Base-by-base conservation (phyloP, 768 basidiomycete genomes). In the Suillus ampliporus region DNA sequence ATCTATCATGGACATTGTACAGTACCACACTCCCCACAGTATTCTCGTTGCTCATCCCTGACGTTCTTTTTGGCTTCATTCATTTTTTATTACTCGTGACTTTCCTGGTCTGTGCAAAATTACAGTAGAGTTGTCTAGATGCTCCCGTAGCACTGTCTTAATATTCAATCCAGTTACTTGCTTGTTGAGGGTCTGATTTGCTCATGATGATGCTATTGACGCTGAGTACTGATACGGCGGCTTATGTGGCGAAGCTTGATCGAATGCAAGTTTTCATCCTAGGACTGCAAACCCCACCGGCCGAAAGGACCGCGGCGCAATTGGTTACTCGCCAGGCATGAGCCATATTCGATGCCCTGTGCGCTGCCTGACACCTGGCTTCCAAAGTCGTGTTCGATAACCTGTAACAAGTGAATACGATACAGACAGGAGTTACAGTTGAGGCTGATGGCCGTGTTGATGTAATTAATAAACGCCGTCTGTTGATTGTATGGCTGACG, bases 131-230 rank as follows among this genome's bases (percentile, higher is more conserved):
- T 67, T 58, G 54, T 64, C 61, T 69, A 65, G 54, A 61, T 40
- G 38, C 60, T 63, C 43, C 59, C 38, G 35, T 53, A 54, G 60
- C 53, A 65, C 26, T 47, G 34, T 61, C 28, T 68, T 76, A 79
- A 74, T 94, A 92, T 28, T 89, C 89, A 67, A 94, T 93, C 92
- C 92, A 94, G 73, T 92, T 92, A 7, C 91, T 88, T 43, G 89
- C 83, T 74, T 94, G 93, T 71, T 95, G 92, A 58, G 92, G 92
- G 54, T 94, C 81, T n/a, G 91, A 91, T 72, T 94, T 94, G 79
- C 91, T 93, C 87, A 96, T 95, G 80, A 98, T 97, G 74, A 99
- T 98, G 71, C 92, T 94, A 78, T 99, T 97, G 8, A 99, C 97
- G 65, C 90, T 91, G 60, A 99, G 86, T 35, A 97, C 92, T 0